phyloP scores from a whole-genome alignment of 2,329 filamentous ascomycete species.

The Pseudogymnoascus sp. region DNA sequence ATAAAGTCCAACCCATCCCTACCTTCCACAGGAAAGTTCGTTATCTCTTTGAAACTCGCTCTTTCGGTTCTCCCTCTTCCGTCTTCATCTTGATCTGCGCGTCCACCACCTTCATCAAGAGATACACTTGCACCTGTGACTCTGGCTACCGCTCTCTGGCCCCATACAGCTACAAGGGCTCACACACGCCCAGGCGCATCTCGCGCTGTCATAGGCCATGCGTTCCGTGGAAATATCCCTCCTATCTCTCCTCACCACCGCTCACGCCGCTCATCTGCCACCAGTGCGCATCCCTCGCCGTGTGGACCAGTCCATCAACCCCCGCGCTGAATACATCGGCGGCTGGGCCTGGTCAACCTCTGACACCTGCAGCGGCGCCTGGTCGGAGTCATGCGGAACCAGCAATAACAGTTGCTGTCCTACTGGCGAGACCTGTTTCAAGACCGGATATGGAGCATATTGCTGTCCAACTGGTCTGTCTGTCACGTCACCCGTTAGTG shows the following conservation, averaged over 20 bases:
- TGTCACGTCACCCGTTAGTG: too few species aligned
- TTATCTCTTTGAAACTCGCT: background rate
- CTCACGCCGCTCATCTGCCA: background rate
- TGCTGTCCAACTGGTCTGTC: background rate
- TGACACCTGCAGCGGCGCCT: background rate
- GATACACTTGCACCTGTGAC: background rate
- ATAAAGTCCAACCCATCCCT: background rate
- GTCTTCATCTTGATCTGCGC: background rate
- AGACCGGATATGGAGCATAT: background rate
- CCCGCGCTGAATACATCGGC: background rate
- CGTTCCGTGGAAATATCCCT: background rate
- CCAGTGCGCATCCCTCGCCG: background rate
- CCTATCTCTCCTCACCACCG: background rate
- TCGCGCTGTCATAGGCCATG: background rate
- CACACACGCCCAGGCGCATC: background rate
- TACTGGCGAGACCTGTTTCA: background rate
- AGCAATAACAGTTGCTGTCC: conserved; percentile 5
- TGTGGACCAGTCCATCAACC: conserved; percentile 4
- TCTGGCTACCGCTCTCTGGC: background rate
- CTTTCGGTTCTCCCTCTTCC: background rate
- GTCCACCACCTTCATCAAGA: background rate
- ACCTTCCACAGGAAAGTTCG: background rate
- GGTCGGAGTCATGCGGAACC: background rate
- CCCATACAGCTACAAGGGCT: background rate
- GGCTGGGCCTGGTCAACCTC: background rate